Evolutionary conservation across 2,329 filamentous ascomycete species (phyloP).

Genomic region (Aspergillus puulaauensis): DNA sequence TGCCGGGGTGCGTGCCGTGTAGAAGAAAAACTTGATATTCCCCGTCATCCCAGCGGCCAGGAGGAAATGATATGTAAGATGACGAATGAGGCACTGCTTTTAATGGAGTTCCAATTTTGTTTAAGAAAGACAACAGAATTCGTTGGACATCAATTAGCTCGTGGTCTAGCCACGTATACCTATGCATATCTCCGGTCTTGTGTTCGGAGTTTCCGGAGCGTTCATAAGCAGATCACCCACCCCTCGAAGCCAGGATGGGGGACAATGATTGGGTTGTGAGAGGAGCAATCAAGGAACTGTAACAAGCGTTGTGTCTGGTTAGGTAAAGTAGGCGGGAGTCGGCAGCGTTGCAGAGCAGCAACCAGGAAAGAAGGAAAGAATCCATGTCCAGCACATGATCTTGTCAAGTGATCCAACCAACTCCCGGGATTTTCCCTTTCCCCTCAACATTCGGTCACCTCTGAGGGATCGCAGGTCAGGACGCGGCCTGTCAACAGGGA

Average conservation of each 20-base stretch:
- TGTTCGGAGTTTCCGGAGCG: neutral
- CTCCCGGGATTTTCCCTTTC: neutral
- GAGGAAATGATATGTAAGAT: neutral
- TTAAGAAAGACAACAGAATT: neutral
- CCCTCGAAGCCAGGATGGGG: too few species aligned
- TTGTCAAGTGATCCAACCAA: slow-evolving; percentile 6
- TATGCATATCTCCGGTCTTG: neutral
- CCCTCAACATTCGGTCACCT: neutral
- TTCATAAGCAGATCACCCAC: neutral
- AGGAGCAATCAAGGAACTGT: neutral
- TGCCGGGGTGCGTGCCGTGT: neutral
- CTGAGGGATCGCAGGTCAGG: neutral
- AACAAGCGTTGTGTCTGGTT: neutral
- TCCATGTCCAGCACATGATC: slow-evolving; percentile 8
- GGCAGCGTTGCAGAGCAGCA: neutral
- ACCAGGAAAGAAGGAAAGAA: slow-evolving; percentile 1
- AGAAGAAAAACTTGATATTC: slow-evolving; percentile 5
- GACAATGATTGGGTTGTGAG: neutral
- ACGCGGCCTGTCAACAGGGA: neutral
- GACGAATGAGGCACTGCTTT: slow-evolving; percentile 2
- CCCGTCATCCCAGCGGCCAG: neutral
- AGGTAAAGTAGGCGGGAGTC: neutral
- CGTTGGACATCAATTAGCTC: neutral
- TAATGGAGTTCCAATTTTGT: neutral
- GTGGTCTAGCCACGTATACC: neutral